These are phyloP conservation scores for Melaleuca quinquenervia DNA, from an alignment of 345 rosid genomes.

Conservation along the genomic window DNA sequence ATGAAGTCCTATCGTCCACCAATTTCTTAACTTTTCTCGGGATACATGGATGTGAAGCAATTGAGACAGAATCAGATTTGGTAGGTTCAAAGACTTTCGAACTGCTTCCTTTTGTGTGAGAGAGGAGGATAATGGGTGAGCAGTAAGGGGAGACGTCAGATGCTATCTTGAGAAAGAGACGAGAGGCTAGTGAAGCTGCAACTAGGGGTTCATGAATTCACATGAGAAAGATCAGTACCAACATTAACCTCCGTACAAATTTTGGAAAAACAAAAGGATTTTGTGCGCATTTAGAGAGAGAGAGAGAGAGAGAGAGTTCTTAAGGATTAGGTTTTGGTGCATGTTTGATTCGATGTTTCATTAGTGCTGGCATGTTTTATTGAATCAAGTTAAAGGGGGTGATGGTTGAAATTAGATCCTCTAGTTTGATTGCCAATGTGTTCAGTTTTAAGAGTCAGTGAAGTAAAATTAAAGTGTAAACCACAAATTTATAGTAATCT, in stretches of 20 bases:
- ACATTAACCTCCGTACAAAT: background rate
- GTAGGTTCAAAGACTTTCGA: background rate
- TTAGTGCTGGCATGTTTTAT: background rate
- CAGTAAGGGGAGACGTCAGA: background rate
- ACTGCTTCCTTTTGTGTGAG: background rate
- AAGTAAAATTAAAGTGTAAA: background rate
- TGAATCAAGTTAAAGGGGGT: background rate
- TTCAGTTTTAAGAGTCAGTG: background rate
- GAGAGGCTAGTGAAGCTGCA: background rate
- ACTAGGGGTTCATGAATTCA: background rate
- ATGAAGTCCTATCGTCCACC: background rate
- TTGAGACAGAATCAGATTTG: background rate
- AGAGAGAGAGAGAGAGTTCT: background rate
- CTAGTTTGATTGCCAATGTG: background rate
- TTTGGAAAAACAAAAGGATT: background rate
- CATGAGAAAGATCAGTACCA: background rate
- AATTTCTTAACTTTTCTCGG: background rate
- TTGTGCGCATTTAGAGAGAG: background rate
- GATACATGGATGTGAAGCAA: background rate
- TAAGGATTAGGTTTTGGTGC: background rate
- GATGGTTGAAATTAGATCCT: background rate
- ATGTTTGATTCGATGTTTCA: background rate
- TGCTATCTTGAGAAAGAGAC: background rate
- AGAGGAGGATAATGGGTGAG: background rate
- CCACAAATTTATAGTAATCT: background rate